These are phyloP conservation scores for Alternaria metachromatica DNA, from an alignment of 2,329 filamentous ascomycete genomes.

Conservation along the genomic window DNA sequence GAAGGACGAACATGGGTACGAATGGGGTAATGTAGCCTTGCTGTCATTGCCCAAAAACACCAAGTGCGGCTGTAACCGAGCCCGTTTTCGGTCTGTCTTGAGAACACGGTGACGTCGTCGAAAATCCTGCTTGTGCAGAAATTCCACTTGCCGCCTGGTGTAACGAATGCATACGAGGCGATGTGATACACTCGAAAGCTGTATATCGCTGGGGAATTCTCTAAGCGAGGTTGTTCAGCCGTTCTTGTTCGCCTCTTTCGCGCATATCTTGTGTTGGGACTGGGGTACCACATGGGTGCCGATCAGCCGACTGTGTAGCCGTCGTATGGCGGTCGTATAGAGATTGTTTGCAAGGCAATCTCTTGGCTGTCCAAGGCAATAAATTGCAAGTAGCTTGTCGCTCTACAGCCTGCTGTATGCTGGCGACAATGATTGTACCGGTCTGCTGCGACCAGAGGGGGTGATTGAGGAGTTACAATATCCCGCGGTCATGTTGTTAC, in stretches of 20 bases:
- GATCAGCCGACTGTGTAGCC: neutral
- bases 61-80: neutral
- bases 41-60: neutral
- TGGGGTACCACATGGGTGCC: neutral
- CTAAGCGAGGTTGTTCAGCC: neutral
- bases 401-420: neutral
- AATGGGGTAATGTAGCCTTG: slow-evolving; percentile 1
- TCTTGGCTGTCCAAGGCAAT: neutral
- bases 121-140: slow-evolving; percentile 4
- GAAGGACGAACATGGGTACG: neutral
- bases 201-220: neutral
- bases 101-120: slow-evolving; percentile 5
- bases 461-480: neutral
- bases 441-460: neutral
- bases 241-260: neutral
- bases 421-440: neutral
- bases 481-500: neutral
- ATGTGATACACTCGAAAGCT: neutral
- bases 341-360: neutral
- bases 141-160: neutral
- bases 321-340: neutral
- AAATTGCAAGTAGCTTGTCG: neutral
- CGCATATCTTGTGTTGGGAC: neutral
- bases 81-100: neutral
- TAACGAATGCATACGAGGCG: neutral